Evolutionary conservation across 2,329 filamentous ascomycete genomes (phyloP).

Genomic region (Diaporthe eres): DNA sequence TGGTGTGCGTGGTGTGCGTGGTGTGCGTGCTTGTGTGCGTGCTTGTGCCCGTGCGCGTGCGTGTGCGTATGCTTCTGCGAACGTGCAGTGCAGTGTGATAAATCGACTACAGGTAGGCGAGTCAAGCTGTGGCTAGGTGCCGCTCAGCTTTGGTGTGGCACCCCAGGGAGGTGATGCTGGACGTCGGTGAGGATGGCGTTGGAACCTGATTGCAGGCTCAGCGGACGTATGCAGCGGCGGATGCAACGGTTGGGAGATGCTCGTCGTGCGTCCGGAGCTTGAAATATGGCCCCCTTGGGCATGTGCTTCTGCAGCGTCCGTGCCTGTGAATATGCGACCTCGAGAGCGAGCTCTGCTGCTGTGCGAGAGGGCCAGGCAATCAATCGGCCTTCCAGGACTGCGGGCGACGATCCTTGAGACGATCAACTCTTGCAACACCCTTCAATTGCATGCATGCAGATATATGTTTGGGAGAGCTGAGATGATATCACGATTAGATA

Average conservation of each 20-base stretch:
- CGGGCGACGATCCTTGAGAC: neutral
- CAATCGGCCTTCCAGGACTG: neutral
- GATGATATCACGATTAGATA: neutral
- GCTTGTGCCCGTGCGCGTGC: neutral
- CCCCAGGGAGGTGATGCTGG: neutral
- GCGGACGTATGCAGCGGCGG: conserved; percentile 6
- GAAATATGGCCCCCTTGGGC: conserved; percentile 7
- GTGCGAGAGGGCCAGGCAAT: neutral
- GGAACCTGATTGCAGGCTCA: neutral
- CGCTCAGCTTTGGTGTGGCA: neutral
- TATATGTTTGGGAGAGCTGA: neutral
- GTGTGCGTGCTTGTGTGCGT: neutral
- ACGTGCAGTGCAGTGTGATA: conserved; percentile 9
- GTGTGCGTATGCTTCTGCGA: neutral
- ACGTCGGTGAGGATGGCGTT: conserved; percentile 27
- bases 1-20: neutral
- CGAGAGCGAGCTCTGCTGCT: neutral
- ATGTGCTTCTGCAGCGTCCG: conserved; percentile 11
- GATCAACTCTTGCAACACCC: neutral
- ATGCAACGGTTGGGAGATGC: conserved; percentile 25
- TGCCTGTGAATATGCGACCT: conserved; percentile 16
- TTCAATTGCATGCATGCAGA: neutral
- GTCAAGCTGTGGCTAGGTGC: conserved; percentile 6
- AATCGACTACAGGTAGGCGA: conserved; percentile 17
- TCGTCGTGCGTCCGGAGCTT: neutral